Evolutionary conservation across 768 basidiomycete genomes (phyloP), one percentile per base, ranked within the genome.

Genomic region (Mycena sanguinolenta): DNA sequence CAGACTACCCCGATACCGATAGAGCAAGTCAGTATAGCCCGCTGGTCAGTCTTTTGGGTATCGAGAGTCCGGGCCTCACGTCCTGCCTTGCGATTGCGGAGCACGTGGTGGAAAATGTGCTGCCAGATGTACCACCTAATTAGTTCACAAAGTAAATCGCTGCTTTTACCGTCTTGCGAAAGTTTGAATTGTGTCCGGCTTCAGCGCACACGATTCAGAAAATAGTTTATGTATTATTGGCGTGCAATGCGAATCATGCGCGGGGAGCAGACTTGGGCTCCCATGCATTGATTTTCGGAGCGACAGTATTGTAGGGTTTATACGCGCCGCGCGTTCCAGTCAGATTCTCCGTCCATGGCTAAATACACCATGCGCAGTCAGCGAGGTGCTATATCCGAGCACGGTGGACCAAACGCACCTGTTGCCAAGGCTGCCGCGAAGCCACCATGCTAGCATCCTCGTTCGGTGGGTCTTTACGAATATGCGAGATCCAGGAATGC

Each of bases 401-500:
- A 67, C 34, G 60, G 53, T 54, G 39, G 44, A 23, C 21, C n/a
- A 14, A 59, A 53, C 1, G 49, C 14, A 97, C 97, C 14, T 90
- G 88, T 79, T 94, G 87, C 97, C 97, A 99, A 0, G 91, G 81
- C 2, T 93, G 95, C 34, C 89, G 88, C 44, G 86, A 74, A 67
- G 84, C 88, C 76, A 92, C 88, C 80, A 97, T 83, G 28, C 95
- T 82, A 1, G 85, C 78, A 76, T 99, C 97, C 67, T 92, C 85
- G 1, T 86, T 83, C 0, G 97, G 97, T 6, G 95, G 88, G 28
- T 91, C 89, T 73, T 91, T 88, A 58, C 97, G 93, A 75, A 97
- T 98, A 77, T 98, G 96, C 13, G 88, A 86, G 42, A 98, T 82
- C 97, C 97, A 99, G 6, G 96, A 91, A 83, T 98, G 97, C 97